Conservation (phyloP, 768 basidiomycete genomes). For the Pleurotus platypus region DNA sequence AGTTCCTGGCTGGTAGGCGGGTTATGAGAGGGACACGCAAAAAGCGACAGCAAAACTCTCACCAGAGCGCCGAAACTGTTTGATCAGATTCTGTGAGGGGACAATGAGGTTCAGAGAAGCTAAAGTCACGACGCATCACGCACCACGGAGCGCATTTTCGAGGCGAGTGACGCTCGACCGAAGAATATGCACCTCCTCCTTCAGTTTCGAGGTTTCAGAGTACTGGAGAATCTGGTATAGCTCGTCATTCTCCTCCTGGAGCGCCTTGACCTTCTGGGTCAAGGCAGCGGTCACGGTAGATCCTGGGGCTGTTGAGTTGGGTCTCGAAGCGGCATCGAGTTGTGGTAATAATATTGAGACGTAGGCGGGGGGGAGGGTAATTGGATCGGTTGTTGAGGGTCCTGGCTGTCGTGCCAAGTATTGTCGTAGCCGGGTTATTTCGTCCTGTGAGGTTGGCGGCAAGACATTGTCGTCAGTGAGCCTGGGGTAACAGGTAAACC, state of each 20-base stretch:
- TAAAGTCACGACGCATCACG: constrained; percentile 12
- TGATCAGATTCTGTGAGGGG: constrained; percentile 66
- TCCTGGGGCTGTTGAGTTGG: constrained; percentile 25
- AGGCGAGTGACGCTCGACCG: constrained; percentile 64
- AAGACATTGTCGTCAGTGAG: constrained; percentile 12
- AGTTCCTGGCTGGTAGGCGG: constrained; percentile 57
- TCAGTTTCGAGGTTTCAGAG: constrained; percentile 76
- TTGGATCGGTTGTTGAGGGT: constrained; percentile 54
- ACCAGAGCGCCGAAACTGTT: constrained; percentile 70
- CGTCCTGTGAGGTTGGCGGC: constrained; percentile 49
- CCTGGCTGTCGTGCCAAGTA: constrained; percentile 59
- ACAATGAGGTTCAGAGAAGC: constrained; percentile 4
- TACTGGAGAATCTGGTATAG: constrained; percentile 71
- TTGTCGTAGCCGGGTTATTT: constrained; percentile 65
- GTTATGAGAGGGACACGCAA: constrained; percentile 7
- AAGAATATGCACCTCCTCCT: constrained; percentile 75
- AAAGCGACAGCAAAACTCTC: constrained; percentile 28
- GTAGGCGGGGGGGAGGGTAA: constrained; percentile 69
- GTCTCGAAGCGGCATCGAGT: constrained; percentile 39
- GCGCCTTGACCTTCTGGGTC: constrained; percentile 63
- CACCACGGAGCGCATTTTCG: constrained; percentile 77
- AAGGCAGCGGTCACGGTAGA: constrained; percentile 71
- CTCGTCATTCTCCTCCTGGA: constrained; percentile 89
- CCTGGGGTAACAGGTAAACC: background rate
- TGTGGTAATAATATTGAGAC: constrained; percentile 69